A percentile compares a stretch with the other conserved stretches of the same genome.
phyloP scores from a whole-genome alignment of 345 rosid genomes.

The Salix viminalis region DNA sequence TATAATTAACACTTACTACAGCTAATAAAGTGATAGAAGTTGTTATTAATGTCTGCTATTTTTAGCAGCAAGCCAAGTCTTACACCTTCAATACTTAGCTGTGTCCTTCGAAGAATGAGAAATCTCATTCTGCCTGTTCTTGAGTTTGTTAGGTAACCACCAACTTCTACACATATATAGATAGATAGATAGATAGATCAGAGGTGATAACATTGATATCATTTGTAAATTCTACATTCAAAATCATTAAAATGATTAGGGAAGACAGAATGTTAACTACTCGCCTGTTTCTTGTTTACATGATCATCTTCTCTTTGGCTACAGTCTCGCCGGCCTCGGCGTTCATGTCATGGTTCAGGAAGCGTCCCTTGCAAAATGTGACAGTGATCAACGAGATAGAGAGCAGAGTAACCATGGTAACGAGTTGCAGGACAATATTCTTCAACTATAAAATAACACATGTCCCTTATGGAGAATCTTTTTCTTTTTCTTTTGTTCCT shows the following conservation, averaged over 20 bases:
- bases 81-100: neutral
- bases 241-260: neutral
- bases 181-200: too few relatives aligned
- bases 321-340: neutral
- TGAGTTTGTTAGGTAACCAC: too few relatives aligned
- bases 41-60: neutral
- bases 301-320: neutral
- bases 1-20: neutral
- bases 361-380: too few relatives aligned
- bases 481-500: neutral
- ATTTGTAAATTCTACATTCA: too few relatives aligned
- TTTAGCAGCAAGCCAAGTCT: neutral
- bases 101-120: neutral
- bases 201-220: too few relatives aligned
- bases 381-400: neutral
- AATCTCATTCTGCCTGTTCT: neutral
- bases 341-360: neutral
- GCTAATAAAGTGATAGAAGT: neutral
- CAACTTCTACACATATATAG: too few relatives aligned
- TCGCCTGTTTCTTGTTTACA: neutral
- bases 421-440: neutral
- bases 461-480: neutral
- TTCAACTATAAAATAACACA: neutral
- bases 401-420: neutral
- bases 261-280: neutral